Percentiles rank a stretch among this genome's conserved stretches.
Evolutionary conservation across 2,329 filamentous ascomycete species (phyloP).

Genomic region (Penicillium sp.): DNA sequence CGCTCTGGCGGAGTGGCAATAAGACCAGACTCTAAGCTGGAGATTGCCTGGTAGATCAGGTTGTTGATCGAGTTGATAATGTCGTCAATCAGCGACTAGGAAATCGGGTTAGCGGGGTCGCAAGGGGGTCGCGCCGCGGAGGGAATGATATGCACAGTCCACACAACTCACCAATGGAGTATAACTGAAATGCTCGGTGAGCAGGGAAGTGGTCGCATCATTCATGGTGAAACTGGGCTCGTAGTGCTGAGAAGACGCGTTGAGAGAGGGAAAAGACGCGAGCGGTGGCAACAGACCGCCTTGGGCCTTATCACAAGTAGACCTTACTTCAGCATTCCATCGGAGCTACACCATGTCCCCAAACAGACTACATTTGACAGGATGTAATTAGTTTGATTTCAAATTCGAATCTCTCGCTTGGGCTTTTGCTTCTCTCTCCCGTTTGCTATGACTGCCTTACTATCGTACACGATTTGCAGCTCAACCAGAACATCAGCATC

Average conservation of each 20-base stretch:
- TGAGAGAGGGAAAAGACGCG: constrained; percentile 20
- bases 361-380: neutral
- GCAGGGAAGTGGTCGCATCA: constrained; percentile 57
- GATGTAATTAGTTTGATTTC: neutral
- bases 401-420: neutral
- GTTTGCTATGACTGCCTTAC: neutral
- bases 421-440: neutral
- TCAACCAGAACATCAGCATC: constrained; percentile 1
- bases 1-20: constrained; percentile 69
- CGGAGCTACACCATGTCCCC: neutral
- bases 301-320: neutral
- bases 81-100: constrained; percentile 88
- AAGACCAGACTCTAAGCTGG: constrained; percentile 81
- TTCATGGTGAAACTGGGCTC: constrained; percentile 37
- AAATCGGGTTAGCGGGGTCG: constrained; percentile 15
- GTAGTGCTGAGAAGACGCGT: constrained; percentile 4
- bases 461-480: constrained; percentile 5
- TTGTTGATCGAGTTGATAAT: constrained; percentile 97
- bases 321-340: constrained; percentile 9
- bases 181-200: constrained; percentile 95
- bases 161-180: constrained; percentile 73
- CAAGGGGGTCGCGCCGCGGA: constrained; percentile 5
- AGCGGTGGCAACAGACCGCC: constrained; percentile 20
- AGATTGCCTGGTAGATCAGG: constrained; percentile 84
- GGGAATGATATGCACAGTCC: neutral